These are phyloP conservation scores for Penicillium waksmanii DNA, from an alignment of 495 filamentous ascomycete species.

Conservation along the genomic window DNA sequence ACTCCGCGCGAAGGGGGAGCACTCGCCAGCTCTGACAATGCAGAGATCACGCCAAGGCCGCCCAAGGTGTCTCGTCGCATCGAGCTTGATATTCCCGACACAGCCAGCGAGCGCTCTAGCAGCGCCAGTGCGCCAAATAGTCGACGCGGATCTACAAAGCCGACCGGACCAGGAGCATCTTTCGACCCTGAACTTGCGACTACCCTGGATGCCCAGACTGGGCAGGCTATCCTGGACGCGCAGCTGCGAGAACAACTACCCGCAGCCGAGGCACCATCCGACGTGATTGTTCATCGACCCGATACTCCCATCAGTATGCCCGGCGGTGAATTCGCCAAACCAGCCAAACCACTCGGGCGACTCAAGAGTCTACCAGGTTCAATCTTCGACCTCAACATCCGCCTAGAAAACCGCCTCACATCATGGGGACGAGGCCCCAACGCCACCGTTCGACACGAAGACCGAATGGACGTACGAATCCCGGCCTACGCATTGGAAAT, in stretches of 20 bases:
- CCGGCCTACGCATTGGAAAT: conserved; percentile 83
- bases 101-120: conserved; percentile 48
- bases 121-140: conserved; percentile 22
- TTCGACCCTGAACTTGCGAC: conserved; percentile 43
- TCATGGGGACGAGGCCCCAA: conserved; percentile 72
- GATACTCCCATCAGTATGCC: conserved; percentile 9
- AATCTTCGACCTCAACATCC: conserved; percentile 58
- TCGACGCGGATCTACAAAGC: conserved; percentile 6
- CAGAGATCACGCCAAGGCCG: conserved; percentile 39
- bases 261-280: conserved; percentile 27
- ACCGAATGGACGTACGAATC: conserved; percentile 64
- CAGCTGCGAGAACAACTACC: conserved; percentile 28
- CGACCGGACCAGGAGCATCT: not conserved
- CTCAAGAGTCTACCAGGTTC: conserved; percentile 49
- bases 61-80: conserved; percentile 38
- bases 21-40: conserved; percentile 15
- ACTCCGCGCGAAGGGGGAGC: conserved; percentile 9
- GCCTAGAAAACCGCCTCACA: conserved; percentile 64
- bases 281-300: conserved; percentile 24
- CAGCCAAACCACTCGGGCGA: conserved; percentile 47
- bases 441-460: conserved; percentile 65
- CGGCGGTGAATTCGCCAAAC: conserved; percentile 34
- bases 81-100: conserved; percentile 46
- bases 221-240: conserved; percentile 37
- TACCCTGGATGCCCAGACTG: conserved; percentile 49